These are phyloP conservation scores for Aspergillus ostianus DNA, from an alignment of 495 filamentous ascomycete species.

Conservation along the genomic window DNA sequence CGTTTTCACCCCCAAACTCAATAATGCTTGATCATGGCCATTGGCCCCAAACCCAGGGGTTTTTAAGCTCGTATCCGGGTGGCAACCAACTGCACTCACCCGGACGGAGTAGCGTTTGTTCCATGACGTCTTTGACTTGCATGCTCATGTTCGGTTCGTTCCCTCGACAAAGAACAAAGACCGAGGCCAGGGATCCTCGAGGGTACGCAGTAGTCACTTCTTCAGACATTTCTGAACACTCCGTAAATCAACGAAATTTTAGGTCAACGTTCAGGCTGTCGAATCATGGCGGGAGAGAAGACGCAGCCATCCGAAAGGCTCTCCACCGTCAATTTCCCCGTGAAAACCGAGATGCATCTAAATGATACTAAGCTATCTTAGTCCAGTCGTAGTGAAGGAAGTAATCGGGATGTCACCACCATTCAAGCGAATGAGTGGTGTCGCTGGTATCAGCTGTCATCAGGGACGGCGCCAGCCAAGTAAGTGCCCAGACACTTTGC, in stretches of 20 bases:
- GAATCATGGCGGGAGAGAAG: not conserved
- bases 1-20: not conserved
- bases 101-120: constrained; percentile 9
- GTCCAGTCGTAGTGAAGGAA: not conserved
- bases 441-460: no score
- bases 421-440: constrained; percentile 10
- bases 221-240: not conserved
- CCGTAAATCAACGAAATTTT: no score
- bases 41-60: not conserved
- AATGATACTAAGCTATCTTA: not conserved
- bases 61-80: constrained; percentile 15
- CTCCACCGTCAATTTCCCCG: not conserved
- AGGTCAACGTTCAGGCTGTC: no score
- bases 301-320: not conserved
- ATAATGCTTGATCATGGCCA: constrained; percentile 1
- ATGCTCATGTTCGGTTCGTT: no score
- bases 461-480: no score
- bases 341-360: no score
- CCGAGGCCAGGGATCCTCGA: not conserved
- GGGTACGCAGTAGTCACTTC: not conserved
- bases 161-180: not conserved
- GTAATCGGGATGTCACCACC: constrained; percentile 5
- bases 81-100: constrained; percentile 12
- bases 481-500: no score
- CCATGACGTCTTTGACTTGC: constrained; percentile 28